Conservation (phyloP, 1,139 yeast species). For the Kodamaea alishanica region DNA sequence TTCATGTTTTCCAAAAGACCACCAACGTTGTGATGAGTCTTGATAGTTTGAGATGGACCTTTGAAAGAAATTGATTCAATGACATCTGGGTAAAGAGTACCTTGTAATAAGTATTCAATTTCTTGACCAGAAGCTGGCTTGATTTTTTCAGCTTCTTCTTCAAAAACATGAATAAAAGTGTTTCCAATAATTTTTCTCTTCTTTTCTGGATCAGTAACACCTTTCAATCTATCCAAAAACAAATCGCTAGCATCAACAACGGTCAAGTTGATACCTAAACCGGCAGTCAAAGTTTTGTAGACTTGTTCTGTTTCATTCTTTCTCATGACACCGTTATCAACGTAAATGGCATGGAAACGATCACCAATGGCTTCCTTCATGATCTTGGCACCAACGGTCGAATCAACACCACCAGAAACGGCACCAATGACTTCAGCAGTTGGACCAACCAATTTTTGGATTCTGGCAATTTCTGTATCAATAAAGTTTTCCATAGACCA, state of each 20-base stretch:
- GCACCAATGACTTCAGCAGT: slow-evolving; percentile 99
- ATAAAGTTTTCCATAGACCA: slow-evolving; percentile 99
- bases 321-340: slow-evolving; percentile 97
- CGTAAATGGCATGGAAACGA: slow-evolving; percentile 97
- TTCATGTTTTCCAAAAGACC: slow-evolving; percentile 97
- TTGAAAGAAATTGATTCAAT: slow-evolving; percentile 97
- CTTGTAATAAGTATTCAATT: slow-evolving; percentile 91
- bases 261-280: slow-evolving; percentile 89
- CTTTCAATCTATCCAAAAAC: slow-evolving; percentile 80
- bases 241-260: slow-evolving; percentile 93
- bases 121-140: slow-evolving; percentile 87
- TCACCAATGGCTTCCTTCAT: slow-evolving; percentile 98
- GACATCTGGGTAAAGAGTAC: slow-evolving; percentile 97
- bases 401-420: slow-evolving; percentile 99
- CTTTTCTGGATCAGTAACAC: slow-evolving; percentile 97
- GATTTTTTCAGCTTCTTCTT: slow-evolving; percentile 91
- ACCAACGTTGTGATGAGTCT: slow-evolving; percentile 99
- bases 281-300: slow-evolving; percentile 83
- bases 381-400: slow-evolving; percentile 97
- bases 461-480: slow-evolving; percentile 92
- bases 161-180: slow-evolving; percentile 95
- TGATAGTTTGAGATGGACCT: slow-evolving; percentile 99
- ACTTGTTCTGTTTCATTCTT: slow-evolving; percentile 86
- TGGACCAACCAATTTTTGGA: slow-evolving; percentile 88
- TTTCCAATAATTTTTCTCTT: slow-evolving; percentile 98